Base-by-base conservation (phyloP, 2,329 filamentous ascomycete genomes). In the Penicillium oxalicum region DNA sequence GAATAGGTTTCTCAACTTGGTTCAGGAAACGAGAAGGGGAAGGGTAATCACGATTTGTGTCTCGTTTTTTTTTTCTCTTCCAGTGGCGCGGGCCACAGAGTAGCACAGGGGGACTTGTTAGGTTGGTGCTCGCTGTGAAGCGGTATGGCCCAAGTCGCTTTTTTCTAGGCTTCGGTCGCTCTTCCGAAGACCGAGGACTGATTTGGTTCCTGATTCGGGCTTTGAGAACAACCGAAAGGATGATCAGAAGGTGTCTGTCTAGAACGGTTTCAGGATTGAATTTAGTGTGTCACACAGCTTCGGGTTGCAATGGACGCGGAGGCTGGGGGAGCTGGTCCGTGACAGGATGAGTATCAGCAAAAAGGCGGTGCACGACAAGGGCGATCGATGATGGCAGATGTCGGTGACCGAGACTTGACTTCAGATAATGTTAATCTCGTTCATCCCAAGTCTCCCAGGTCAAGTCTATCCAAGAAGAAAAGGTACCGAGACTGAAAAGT, bases 231-330 rank as follows among this genome's bases (percentile, higher is more conserved):
- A 40, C 42, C 44, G 44, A 13, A 39, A 26, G 12, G 41, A 40
- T 36, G 28, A 34, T 32, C 4, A 8, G 45, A 41, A 34, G 18
- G 18, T 35, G 37, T 38, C 38, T 41, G 44, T 48, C 34, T 44
- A 49, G 18, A 44, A 37, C 40, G 33, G 39, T 41, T 26, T 49
- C 44, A 52, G 53, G 40, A 52, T 51, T 42, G 46, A 49, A 49
- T 32, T 28, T 25, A 36, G 39, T 44, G 48, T 45, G 56, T 57
- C 51, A 51, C 55, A 56, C 56, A 59, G 54, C 53, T 52, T 57
- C 54, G 51, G 56, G 54, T 54, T 55, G 58, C 56, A 60, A 58
- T 59, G 51, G 51, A 44, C 47, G 52, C 47, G 49, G 54, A 57
- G 56, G 56, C 56, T 58, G 56, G 56, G 18, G 54, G 40, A 45